Evolutionary conservation across 768 basidiomycete genomes (phyloP).

Genomic region (Tricholoma furcatifolium): DNA sequence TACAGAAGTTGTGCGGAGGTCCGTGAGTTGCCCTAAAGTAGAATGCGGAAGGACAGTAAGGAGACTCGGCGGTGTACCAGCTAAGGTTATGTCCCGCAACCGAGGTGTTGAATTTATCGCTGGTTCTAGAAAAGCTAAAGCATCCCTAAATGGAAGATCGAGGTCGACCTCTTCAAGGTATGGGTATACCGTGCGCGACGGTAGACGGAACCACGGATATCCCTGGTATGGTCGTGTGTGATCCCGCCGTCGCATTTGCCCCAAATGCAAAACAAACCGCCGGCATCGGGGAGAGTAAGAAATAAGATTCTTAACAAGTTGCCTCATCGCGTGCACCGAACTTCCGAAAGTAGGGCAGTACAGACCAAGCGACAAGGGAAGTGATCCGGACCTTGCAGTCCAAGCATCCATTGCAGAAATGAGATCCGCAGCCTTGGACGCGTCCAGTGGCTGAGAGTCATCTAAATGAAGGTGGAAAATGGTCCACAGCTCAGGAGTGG

Average conservation of each 20-base stretch:
- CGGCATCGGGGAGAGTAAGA: neutral
- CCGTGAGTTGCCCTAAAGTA: neutral
- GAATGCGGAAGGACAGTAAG: slow-evolving; percentile 1
- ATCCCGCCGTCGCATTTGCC: neutral
- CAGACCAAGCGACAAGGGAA: slow-evolving; percentile 4
- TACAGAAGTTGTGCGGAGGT: slow-evolving; percentile 2
- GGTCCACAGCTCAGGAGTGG: neutral
- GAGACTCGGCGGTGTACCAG: slow-evolving; percentile 1
- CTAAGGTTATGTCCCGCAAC: neutral
- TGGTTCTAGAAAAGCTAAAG: neutral
- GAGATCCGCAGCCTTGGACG: neutral
- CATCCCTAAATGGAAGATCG: slow-evolving; percentile 2
- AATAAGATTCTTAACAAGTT: neutral
- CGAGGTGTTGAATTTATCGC: slow-evolving; percentile 1
- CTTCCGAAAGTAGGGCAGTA: slow-evolving; percentile 1
- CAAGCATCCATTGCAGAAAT: neutral
- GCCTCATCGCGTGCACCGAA: slow-evolving; percentile 1
- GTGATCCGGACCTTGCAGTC: slow-evolving; percentile 4
- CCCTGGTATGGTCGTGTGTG: slow-evolving; percentile 2
- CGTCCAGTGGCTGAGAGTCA: neutral
- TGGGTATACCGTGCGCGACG: neutral
- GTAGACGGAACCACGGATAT: slow-evolving; percentile 2
- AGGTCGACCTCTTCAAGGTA: slow-evolving; percentile 1
- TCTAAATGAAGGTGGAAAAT: neutral
- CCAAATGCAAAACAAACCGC: neutral